phyloP scores from a whole-genome alignment of 257 asterid genomes.

The Anisodus acutangulus region DNA sequence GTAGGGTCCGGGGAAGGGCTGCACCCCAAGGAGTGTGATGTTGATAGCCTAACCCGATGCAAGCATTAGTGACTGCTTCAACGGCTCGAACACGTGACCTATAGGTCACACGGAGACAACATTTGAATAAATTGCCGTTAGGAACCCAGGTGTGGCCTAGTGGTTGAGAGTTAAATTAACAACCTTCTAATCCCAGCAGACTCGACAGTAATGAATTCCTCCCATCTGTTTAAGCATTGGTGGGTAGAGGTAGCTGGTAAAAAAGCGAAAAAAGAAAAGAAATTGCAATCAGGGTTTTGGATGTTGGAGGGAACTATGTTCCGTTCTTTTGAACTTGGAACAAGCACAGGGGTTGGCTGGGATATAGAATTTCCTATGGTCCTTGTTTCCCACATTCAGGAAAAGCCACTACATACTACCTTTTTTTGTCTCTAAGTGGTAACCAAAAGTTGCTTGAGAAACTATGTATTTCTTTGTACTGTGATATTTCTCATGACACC shows the following conservation, averaged over 20 bases:
- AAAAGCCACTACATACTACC: neutral
- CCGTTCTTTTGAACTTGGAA: conserved; percentile 16
- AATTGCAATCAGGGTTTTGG: neutral
- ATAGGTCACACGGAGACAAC: too few relatives aligned
- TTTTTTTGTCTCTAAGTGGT: neutral
- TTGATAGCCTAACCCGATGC: too few relatives aligned
- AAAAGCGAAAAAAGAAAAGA: neutral
- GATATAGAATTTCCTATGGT: neutral
- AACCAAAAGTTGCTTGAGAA: conserved; percentile 15
- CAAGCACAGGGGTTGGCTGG: neutral
- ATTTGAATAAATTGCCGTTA: conserved; percentile 14
- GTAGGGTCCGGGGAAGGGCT: too few relatives aligned
- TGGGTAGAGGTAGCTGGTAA: neutral
- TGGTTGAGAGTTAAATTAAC: conserved; percentile 14
- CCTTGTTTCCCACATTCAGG: neutral
- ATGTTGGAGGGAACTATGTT: neutral
- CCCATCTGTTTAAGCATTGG: neutral
- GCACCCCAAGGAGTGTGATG: too few relatives aligned
- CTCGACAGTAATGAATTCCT: neutral
- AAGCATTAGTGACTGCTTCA: too few relatives aligned
- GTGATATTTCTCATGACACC: neutral
- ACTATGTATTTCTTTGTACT: neutral
- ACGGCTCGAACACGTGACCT: too few relatives aligned
- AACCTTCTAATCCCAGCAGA: neutral
- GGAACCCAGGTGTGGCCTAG: neutral